These are phyloP conservation scores for Corylus americana DNA, from an alignment of 306 rosid species.

Conservation along the genomic window DNA sequence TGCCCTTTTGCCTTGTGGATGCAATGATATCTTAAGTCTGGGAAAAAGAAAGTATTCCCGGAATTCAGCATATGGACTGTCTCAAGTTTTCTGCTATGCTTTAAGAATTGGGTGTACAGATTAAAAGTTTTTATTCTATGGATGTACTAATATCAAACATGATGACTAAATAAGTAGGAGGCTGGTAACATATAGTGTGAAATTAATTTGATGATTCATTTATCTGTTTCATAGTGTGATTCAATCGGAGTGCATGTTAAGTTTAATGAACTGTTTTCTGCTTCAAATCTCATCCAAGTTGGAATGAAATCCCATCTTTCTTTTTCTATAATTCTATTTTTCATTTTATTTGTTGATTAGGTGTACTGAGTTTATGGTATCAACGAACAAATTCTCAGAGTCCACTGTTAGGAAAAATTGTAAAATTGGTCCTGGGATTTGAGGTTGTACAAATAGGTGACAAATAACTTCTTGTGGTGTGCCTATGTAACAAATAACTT, in stretches of 20 bases:
- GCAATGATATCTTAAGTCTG: not conserved
- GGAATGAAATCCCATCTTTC: not conserved
- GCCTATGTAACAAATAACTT: too few relatives aligned
- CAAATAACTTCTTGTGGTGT: too few relatives aligned
- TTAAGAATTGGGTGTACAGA: not conserved
- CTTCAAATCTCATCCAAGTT: not conserved
- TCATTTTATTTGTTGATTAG: not conserved
- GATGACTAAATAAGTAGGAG: too few relatives aligned
- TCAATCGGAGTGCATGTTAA: not conserved
- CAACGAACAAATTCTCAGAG: not conserved
- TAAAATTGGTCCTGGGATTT: too few relatives aligned
- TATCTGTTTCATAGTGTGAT: not conserved
- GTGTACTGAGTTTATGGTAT: not conserved
- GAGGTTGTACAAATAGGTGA: too few relatives aligned
- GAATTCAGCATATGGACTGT: not conserved
- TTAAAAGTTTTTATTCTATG: not conserved
- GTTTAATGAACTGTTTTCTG: not conserved
- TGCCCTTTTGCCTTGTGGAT: not conserved
- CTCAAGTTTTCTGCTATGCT: not conserved
- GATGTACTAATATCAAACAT: too few relatives aligned
- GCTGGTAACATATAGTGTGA: not conserved
- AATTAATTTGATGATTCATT: not conserved
- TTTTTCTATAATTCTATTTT: not conserved
- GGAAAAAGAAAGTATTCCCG: not conserved
- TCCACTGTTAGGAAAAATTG: too few relatives aligned